These are phyloP conservation scores for Candida ipomoeae DNA, from an alignment of 805 yeast species.

Conservation along the genomic window DNA sequence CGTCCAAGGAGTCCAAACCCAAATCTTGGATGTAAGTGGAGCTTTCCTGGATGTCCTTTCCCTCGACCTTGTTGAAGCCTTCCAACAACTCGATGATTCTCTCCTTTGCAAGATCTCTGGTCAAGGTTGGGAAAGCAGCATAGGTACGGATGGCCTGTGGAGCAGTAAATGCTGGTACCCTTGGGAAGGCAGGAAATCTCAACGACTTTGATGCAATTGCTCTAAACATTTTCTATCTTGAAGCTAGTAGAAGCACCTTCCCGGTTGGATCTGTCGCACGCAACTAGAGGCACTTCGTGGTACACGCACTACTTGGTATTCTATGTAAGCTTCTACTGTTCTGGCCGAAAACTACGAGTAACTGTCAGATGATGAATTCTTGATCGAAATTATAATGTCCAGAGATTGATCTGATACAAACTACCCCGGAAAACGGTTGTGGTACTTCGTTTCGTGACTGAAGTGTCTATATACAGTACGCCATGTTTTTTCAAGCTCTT, in stretches of 20 bases:
- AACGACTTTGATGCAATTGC: slow-evolving; percentile 23
- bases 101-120: slow-evolving; percentile 58
- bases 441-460: background rate
- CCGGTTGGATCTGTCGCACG: background rate
- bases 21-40: slow-evolving; percentile 37
- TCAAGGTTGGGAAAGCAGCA: slow-evolving; percentile 57
- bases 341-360: background rate
- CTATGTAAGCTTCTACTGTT: background rate
- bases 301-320: slow-evolving; percentile 1
- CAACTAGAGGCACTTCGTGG: background rate
- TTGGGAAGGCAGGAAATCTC: slow-evolving; percentile 9
- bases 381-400: background rate
- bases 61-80: slow-evolving; percentile 55
- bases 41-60: slow-evolving; percentile 35
- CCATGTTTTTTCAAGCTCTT: slow-evolving; percentile 3
- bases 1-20: slow-evolving; percentile 46
- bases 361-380: background rate
- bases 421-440: no score
- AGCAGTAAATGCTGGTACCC: slow-evolving; percentile 15
- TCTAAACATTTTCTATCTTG: slow-evolving; percentile 29
- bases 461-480: background rate
- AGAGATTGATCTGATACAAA: background rate
- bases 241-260: background rate
- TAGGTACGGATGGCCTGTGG: slow-evolving; percentile 32
- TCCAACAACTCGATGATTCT: slow-evolving; percentile 62